phyloP scores from a whole-genome alignment of 164 flowering plant species.

The Aristolochia contorta region DNA sequence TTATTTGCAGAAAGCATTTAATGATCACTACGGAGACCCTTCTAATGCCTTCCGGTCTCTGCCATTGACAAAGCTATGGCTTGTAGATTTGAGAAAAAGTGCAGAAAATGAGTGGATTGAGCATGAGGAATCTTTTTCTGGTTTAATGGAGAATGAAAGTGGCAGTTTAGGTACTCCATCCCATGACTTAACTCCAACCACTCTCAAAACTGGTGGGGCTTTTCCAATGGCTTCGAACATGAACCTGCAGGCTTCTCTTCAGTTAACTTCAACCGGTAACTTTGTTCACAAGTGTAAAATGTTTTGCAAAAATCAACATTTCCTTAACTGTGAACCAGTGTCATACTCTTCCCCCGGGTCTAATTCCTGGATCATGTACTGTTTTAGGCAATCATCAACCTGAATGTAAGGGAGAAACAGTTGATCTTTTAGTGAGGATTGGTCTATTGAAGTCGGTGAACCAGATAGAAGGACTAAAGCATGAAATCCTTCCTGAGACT shows the following conservation, averaged over 20 bases:
- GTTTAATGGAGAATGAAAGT: constrained; percentile 10
- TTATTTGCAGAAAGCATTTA: constrained; percentile 67
- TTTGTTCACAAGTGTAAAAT: neutral
- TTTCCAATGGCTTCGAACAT: constrained; percentile 15
- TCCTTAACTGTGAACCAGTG: neutral
- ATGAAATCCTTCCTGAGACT: constrained; percentile 78
- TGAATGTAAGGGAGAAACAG: constrained; percentile 74
- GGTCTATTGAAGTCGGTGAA: constrained; percentile 65
- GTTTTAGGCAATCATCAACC: constrained; percentile 16
- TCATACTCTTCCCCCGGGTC: neutral
- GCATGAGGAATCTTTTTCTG: constrained; percentile 29
- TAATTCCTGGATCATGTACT: neutral
- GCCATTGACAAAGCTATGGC: constrained; percentile 58
- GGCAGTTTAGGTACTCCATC: constrained; percentile 14
- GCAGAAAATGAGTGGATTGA: constrained; percentile 70
- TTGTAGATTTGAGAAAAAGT: constrained; percentile 33
- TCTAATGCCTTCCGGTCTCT: constrained; percentile 35
- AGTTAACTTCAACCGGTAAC: neutral
- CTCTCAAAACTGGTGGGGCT: constrained; percentile 71
- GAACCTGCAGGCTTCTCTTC: neutral
- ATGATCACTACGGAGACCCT: constrained; percentile 56
- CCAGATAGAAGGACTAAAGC: constrained; percentile 50
- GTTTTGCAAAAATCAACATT: neutral
- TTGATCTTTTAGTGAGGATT: constrained; percentile 71
- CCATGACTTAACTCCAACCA: constrained; percentile 33